Percentiles rank a stretch among this genome's conserved stretches.
Conservation (phyloP, 2,329 filamentous ascomycete genomes). For the Aspergillus fijiensis region DNA sequence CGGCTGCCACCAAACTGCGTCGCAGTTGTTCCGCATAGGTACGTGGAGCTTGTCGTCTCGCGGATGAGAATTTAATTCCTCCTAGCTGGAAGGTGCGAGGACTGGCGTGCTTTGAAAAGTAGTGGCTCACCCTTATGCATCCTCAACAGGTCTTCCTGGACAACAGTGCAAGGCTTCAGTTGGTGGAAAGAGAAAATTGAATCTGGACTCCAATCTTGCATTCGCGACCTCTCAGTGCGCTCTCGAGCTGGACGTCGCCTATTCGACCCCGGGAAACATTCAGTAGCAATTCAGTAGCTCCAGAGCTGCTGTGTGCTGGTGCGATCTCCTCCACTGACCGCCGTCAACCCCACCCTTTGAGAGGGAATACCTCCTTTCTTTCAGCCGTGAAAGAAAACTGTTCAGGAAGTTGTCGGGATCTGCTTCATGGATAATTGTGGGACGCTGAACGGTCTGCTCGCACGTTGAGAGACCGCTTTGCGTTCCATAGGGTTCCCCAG, state of each 20-base stretch:
- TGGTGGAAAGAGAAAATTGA: neutral
- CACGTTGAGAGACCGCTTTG: conserved; percentile 51
- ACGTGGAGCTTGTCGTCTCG: neutral
- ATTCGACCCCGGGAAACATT: neutral
- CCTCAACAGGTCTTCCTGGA: neutral
- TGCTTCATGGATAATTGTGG: conserved; percentile 48
- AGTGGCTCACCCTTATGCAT: neutral
- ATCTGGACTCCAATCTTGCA: neutral
- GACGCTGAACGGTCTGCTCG: conserved; percentile 52
- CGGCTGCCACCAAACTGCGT: neutral
- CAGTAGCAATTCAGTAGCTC: neutral
- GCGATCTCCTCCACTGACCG: neutral
- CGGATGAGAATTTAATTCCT: neutral
- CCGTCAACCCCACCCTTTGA: neutral
- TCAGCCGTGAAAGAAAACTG: neutral
- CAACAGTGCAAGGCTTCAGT: neutral
- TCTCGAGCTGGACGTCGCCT: neutral
- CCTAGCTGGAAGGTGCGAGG: neutral
- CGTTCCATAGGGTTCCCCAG: conserved; percentile 53
- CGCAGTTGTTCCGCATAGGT: conserved; percentile 4
- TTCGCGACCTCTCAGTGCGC: neutral
- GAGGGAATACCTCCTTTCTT: neutral
- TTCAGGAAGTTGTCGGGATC: conserved; percentile 20
- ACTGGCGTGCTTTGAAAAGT: neutral
- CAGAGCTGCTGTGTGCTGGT: neutral